Conservation (phyloP, 805 yeast species). For the Wickerhamomyces alni region DNA sequence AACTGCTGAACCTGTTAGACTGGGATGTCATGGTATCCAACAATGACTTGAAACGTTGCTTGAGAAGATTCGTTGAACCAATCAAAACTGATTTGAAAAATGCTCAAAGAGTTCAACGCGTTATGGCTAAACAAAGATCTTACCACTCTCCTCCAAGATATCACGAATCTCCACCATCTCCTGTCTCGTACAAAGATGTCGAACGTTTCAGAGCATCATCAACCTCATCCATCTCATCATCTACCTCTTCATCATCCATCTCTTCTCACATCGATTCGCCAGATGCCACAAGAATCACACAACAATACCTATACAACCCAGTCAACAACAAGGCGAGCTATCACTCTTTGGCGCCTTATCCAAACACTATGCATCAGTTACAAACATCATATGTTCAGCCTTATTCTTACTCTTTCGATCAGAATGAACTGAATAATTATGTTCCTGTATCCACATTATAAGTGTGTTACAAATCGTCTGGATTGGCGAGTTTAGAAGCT, state of each 20-base stretch:
- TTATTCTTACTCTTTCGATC: slow-evolving; percentile 1
- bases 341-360: neutral
- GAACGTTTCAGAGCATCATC: slow-evolving; percentile 9
- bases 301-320: neutral
- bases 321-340: neutral
- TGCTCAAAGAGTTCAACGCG: slow-evolving; percentile 20
- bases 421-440: slow-evolving; percentile 1
- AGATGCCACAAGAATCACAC: neutral
- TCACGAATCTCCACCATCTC: slow-evolving; percentile 8
- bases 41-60: slow-evolving; percentile 58
- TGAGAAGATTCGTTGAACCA: slow-evolving; percentile 69
- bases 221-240: slow-evolving; percentile 10
- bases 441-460: neutral
- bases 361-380: neutral
- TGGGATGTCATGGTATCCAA: slow-evolving; percentile 68
- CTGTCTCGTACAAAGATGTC: slow-evolving; percentile 5
- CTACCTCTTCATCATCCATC: slow-evolving; percentile 7
- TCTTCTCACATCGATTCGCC: slow-evolving; percentile 2
- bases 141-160: slow-evolving; percentile 2
- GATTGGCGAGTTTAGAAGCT: no score
- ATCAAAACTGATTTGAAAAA: slow-evolving; percentile 47
- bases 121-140: slow-evolving; percentile 8
- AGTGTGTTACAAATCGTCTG: no score
- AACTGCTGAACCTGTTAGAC: slow-evolving; percentile 57
- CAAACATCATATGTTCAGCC: slow-evolving; percentile 1